phyloP scores from a whole-genome alignment of 2,329 filamentous ascomycete species.

The Fusarium sp. region DNA sequence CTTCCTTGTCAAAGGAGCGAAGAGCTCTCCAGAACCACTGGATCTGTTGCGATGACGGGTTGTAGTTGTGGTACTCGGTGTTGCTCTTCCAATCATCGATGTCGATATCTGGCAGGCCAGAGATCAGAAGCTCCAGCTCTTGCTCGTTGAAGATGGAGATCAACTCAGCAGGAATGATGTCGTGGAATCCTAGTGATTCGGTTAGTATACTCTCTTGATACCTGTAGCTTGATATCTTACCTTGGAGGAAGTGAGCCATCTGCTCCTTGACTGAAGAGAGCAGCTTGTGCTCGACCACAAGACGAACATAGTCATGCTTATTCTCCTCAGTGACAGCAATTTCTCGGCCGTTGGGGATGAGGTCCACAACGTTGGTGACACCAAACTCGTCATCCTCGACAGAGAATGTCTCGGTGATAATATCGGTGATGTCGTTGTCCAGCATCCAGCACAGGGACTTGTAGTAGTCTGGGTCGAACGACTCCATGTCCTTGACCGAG shows the following conservation, averaged over 20 bases:
- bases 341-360: constrained; percentile 88
- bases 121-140: constrained; percentile 95
- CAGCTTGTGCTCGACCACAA: constrained; percentile 94
- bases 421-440: constrained; percentile 97
- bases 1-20: constrained; percentile 98
- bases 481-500: constrained; percentile 99
- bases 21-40: constrained; percentile 99
- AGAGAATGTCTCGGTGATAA: constrained; percentile 96
- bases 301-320: constrained; percentile 96
- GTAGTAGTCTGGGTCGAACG: constrained; percentile 97
- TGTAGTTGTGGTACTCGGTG: constrained; percentile 99
- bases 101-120: constrained; percentile 95
- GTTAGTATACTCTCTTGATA: not conserved
- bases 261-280: constrained; percentile 93
- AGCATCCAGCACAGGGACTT: constrained; percentile 99
- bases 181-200: constrained; percentile 82
- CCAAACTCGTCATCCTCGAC: constrained; percentile 95
- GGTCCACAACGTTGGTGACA: constrained; percentile 86
- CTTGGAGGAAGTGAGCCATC: constrained; percentile 91
- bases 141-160: constrained; percentile 99
- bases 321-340: constrained; percentile 97
- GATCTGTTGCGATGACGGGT: constrained; percentile 91
- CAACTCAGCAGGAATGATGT: constrained; percentile 94
- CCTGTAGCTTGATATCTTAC: constrained; percentile 55
- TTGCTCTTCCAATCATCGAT: constrained; percentile 99